phyloP scores from a whole-genome alignment of 2,329 filamentous ascomycete genomes.

The Ophiostoma perfectum region DNA sequence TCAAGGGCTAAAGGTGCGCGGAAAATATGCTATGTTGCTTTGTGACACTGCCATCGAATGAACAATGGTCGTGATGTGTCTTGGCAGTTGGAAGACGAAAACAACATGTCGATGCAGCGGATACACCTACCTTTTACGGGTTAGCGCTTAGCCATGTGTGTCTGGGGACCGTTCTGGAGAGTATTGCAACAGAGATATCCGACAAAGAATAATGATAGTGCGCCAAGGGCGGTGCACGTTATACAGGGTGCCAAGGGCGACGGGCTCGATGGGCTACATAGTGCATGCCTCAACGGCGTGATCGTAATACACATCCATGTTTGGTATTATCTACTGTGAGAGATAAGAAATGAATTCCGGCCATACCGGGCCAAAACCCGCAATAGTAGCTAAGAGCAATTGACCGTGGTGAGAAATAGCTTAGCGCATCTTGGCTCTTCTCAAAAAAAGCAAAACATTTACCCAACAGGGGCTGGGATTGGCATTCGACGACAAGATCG shows the following conservation, averaged over 20 bases:
- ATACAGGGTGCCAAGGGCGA: neutral
- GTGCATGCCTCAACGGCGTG: neutral
- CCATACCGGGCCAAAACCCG: slow-evolving; percentile 3
- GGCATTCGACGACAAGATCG: neutral
- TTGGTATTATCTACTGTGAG: neutral
- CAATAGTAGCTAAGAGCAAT: neutral
- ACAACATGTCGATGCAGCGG: neutral
- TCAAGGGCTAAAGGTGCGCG: neutral
- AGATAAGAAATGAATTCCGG: neutral
- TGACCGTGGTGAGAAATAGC: neutral
- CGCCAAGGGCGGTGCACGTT: neutral
- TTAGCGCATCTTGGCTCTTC: neutral
- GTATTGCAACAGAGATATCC: neutral
- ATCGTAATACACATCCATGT: neutral
- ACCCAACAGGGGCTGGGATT: neutral
- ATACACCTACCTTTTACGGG: neutral
- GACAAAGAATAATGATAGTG: neutral
- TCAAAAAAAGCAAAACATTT: neutral
- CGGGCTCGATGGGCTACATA: too few species aligned
- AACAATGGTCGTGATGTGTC: neutral
- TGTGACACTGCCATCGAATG: neutral
- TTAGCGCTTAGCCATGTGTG: neutral
- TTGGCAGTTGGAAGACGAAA: slow-evolving; percentile 2
- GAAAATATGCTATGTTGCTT: neutral
- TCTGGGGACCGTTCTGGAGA: neutral